Conservation (phyloP, 495 filamentous ascomycete species). For the Xanthoparmelia taractica region DNA sequence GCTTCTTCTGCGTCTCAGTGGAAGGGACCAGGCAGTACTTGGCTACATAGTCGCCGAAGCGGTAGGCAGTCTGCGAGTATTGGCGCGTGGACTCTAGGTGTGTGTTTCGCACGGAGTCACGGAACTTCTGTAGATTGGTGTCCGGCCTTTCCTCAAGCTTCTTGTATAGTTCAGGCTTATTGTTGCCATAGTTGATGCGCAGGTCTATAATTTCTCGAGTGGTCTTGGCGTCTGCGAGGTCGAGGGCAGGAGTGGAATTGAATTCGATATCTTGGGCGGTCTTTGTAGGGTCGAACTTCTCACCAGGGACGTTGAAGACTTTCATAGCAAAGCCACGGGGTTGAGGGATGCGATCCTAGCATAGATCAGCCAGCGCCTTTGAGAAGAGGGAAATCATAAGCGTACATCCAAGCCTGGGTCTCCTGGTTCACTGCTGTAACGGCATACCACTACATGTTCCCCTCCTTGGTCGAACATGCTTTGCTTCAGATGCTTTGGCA, state of each 20-base stretch:
- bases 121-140: slow-evolving; percentile 36
- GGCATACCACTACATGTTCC: slow-evolving; percentile 33
- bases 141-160: slow-evolving; percentile 37
- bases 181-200: slow-evolving; percentile 36
- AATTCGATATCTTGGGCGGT: slow-evolving; percentile 43
- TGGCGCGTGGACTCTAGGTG: slow-evolving; percentile 39
- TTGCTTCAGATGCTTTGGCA: slow-evolving; percentile 38
- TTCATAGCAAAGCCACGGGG: slow-evolving; percentile 45
- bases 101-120: slow-evolving; percentile 34
- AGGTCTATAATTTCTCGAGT: slow-evolving; percentile 42
- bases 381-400: slow-evolving; percentile 2
- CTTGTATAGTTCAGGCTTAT: slow-evolving; percentile 35
- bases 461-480: slow-evolving; percentile 37
- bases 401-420: slow-evolving; percentile 36
- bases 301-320: slow-evolving; percentile 39
- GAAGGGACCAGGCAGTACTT: slow-evolving; percentile 42
- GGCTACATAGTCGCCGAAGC: slow-evolving; percentile 41
- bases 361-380: slow-evolving; percentile 8
- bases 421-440: slow-evolving; percentile 39
- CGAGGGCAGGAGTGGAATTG: slow-evolving; percentile 41
- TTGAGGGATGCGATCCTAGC: slow-evolving; percentile 36
- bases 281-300: slow-evolving; percentile 36
- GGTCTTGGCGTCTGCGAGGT: slow-evolving; percentile 40
- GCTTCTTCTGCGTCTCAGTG: slow-evolving; percentile 36
- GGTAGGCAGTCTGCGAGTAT: slow-evolving; percentile 44